Base-by-base conservation (phyloP, 1,284 basidiomycete species). In the Leccinum solheimii region DNA sequence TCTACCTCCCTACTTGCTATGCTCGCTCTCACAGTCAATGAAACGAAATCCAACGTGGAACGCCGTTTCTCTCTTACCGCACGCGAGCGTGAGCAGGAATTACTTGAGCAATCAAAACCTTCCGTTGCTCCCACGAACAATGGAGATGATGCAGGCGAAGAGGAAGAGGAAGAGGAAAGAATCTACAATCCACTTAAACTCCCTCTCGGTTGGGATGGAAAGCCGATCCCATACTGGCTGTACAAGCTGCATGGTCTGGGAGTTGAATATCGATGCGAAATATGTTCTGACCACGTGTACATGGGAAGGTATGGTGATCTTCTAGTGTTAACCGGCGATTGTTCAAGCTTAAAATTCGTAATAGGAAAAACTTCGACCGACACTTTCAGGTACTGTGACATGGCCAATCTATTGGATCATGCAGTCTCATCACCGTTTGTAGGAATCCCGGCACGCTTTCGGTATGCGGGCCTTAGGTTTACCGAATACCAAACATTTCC, bases 161-260 rank as follows among this genome's bases (percentile, higher is more conserved):
- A 97, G 63, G 94, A 95, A 50, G 95, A 96, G 66, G 95, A 96
- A 66, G 94, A 97, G 69, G 94, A 94, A 66, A 87, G 92, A 67
- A 95, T 98, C 55, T 99, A 99, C 78, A 99, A 99, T 73, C 97
- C 97, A 45, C 85, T 99, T 59, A 98, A 98, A 78, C 81, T 99
- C 48, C 97, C 97, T 10, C 83, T 99, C 3, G 97, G 97, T 1
- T 98, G 96, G 96, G 96, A 98, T 73, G 95, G 95, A 48, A 97
- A 97, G 74, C 96, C 97, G 16, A 99, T 99, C 69, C 97, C 97
- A 16, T 98, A 95, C 75, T 99, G 97, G 97, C 75, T 99, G 62
- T 99, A 97, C 81, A 99, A 98, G 77, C 79, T 99, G 58, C 97
- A 99, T 76, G 97, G 97, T 1, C 81, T 99, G 23, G 96, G 97